These are phyloP conservation scores for Adiantum capillusveneris DNA, from an alignment of 75 land plant genomes.

Conservation along the genomic window DNA sequence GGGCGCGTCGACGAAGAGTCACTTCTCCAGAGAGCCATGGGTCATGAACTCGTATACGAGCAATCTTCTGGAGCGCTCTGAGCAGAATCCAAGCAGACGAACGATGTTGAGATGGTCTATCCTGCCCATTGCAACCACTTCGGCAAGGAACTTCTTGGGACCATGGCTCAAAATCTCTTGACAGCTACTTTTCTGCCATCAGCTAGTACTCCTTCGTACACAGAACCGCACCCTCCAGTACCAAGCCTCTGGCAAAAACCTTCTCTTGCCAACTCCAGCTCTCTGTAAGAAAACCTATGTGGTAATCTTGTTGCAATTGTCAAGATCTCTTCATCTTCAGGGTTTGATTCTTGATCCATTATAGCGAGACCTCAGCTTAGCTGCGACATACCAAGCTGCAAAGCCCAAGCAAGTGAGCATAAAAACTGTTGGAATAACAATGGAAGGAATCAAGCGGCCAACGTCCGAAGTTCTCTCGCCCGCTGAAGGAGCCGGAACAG, in stretches of 20 bases:
- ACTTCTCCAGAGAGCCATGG: constrained; percentile 30
- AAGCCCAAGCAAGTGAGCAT: background rate
- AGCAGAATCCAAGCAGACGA: constrained; percentile 20
- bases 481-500: no score
- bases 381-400: constrained; percentile 1
- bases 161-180: constrained; percentile 2
- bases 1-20: constrained; percentile 23
- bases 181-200: constrained; percentile 18
- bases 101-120: constrained; percentile 28
- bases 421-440: constrained; percentile 1
- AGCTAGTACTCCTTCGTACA: constrained; percentile 9
- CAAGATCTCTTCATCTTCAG: no score
- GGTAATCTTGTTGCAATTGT: background rate
- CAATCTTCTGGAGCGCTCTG: constrained; percentile 11
- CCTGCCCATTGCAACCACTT: constrained; percentile 21
- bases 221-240: constrained; percentile 14
- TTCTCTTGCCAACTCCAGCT: constrained; percentile 9
- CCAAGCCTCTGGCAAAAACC: constrained; percentile 13
- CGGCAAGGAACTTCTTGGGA: constrained; percentile 23
- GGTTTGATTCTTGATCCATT: background rate
- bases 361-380: background rate
- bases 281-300: constrained; percentile 4
- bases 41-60: constrained; percentile 39
- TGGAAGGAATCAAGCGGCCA: no score
- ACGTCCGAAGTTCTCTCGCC: no score